Evolutionary conservation across 352 stramenopile genomes (phyloP), one percentile per base, ranked within the genome.

Genomic region (Globisporangium parvum): DNA sequence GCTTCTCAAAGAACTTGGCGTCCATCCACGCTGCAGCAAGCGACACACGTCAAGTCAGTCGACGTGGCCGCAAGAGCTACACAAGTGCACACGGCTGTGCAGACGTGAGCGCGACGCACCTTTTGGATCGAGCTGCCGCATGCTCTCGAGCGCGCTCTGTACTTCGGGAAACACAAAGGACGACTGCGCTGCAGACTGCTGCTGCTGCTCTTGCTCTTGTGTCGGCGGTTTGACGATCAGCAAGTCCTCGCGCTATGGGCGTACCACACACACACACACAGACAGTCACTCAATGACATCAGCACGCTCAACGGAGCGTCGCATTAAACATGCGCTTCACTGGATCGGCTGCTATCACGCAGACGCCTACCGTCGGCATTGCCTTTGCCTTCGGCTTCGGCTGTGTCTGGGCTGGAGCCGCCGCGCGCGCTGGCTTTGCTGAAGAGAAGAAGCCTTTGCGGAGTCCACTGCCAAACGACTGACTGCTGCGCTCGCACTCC

Each of bases 81-180:
- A 2, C 20, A 47, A 33, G 31, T 24, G 26, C 15, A 6, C 17
- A 6, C 14, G 8, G 21, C 26, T 6, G 26, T 31, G 40, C 17
- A 23, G 23, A 39, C 12, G 24, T 11, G 10, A 45, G 26, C 41
- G 52, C 12, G 14, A 47, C 26, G 26, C 59, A 92, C 77, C 74
- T 59, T 89, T 87, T 2, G 76, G 66, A 35, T 89, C 70, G 28
- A 88, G 66, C 50, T 87, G 69, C 35, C 77, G 66, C 65, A 87
- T 71, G 52, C 66, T 72, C 57, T 74, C 67, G 48, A 90, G 69
- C 26, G 77, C 82, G 3, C 73, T 66, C 50, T 93, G 82, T 31
- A 93, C 82, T 57, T 93, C 82, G 17, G 82, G 80, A 50, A 93
- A 85, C 52, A 89, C 70, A 39, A 90, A 79, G 1, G 63, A 39